Conservation (phyloP, 129 eudicot genomes). For the Dittrichia graveolens region DNA sequence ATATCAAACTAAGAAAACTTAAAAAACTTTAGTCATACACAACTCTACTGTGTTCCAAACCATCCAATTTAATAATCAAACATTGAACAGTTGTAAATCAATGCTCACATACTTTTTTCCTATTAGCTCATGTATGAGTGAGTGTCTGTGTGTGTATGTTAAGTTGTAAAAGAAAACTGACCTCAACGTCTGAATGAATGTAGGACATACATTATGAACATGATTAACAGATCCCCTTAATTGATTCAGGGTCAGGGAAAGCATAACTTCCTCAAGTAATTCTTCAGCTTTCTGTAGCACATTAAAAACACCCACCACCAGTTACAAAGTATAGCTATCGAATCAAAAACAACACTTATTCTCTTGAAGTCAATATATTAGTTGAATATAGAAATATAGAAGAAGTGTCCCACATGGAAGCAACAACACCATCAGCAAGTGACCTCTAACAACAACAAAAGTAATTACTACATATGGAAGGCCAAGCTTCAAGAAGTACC, state of each 20-base stretch:
- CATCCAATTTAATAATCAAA: not conserved
- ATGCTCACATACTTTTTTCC: not conserved
- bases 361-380: constrained; percentile 6
- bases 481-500: constrained; percentile 43
- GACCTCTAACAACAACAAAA: not conserved
- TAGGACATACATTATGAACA: constrained; percentile 57
- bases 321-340: too few species aligned
- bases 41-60: not conserved
- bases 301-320: constrained; percentile 2
- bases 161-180: constrained; percentile 36
- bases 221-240: constrained; percentile 56
- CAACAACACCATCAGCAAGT: not conserved
- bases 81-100: not conserved
- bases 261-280: constrained; percentile 87
- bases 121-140: not conserved
- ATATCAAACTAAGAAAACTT: not conserved
- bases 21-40: not conserved
- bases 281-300: constrained; percentile 77
- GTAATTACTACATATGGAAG: constrained; percentile 3
- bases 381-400: not conserved
- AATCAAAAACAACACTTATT: not conserved
- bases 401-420: not conserved
- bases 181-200: constrained; percentile 86
- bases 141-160: not conserved
- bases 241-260: constrained; percentile 77